phyloP scores from a whole-genome alignment of 768 basidiomycete genomes.

The Suillus cothurnatus region DNA sequence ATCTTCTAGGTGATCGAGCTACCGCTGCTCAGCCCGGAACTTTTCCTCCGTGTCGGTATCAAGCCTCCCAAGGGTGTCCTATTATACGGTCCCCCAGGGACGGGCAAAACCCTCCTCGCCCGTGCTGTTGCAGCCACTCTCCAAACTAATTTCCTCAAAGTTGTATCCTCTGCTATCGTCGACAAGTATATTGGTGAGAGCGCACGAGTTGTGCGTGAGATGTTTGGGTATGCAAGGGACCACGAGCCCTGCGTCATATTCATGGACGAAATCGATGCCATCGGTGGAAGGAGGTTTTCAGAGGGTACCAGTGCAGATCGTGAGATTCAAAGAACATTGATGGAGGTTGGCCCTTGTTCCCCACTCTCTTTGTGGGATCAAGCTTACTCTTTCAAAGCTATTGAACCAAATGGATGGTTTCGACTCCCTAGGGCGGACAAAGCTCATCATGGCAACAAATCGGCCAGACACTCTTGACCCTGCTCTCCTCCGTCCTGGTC shows the following conservation, averaged over 20 bases:
- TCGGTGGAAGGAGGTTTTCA: constrained; percentile 87
- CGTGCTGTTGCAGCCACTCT: constrained; percentile 95
- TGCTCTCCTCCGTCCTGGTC: constrained; percentile 92
- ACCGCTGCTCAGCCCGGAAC: constrained; percentile 89
- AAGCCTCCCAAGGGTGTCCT: constrained; percentile 96
- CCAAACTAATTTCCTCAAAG: constrained; percentile 96
- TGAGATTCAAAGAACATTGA: constrained; percentile 97
- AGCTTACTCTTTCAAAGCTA: constrained; percentile 50
- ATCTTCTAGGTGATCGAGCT: constrained; percentile 84
- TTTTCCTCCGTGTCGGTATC: constrained; percentile 95
- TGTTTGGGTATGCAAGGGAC: constrained; percentile 98
- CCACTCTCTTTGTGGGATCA: neutral
- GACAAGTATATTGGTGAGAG: constrained; percentile 99
- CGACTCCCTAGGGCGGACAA: constrained; percentile 92
- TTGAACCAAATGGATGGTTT: constrained; percentile 99
- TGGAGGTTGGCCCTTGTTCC: constrained; percentile 68
- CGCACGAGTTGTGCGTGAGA: constrained; percentile 93
- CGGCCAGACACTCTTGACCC: constrained; percentile 98
- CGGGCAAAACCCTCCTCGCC: constrained; percentile 94
- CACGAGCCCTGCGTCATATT: constrained; percentile 99
- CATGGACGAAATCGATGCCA: constrained; percentile 99
- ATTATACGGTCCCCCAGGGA: constrained; percentile 95
- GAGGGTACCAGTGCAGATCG: constrained; percentile 98
- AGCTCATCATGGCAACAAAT: constrained; percentile 99
- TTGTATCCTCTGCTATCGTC: constrained; percentile 97